A percentile compares a stretch with the other conserved stretches of the same genome.
Conservation (phyloP, 805 yeast species). For the Huiozyma sinensis region DNA sequence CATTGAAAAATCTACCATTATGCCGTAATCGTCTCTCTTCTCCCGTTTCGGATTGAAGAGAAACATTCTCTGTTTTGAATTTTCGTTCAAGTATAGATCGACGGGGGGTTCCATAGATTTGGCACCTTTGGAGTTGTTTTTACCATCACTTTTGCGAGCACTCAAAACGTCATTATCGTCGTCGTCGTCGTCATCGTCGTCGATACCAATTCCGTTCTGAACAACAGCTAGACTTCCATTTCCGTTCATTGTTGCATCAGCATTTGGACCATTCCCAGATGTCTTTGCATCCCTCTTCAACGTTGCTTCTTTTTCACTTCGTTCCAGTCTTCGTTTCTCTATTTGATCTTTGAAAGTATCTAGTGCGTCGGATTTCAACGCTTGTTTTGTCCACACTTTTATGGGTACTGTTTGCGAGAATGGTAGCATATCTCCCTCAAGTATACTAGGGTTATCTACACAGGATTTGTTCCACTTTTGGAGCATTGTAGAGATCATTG, state of each 20-base stretch:
- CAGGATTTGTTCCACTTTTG: slow-evolving; percentile 41
- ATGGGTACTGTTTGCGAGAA: slow-evolving; percentile 32
- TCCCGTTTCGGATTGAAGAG: slow-evolving; percentile 54
- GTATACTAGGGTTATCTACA: slow-evolving; percentile 28
- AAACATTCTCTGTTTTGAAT: slow-evolving; percentile 49
- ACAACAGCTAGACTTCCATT: neutral
- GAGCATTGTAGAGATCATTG: slow-evolving; percentile 9
- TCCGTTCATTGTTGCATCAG: neutral
- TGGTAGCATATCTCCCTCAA: slow-evolving; percentile 55
- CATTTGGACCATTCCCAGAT: slow-evolving; percentile 9
- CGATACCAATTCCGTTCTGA: neutral
- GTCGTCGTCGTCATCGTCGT: slow-evolving; percentile 24
- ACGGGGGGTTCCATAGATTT: slow-evolving; percentile 16
- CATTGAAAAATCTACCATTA: slow-evolving; percentile 53
- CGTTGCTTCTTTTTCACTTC: slow-evolving; percentile 25
- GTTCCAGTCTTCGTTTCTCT: slow-evolving; percentile 34
- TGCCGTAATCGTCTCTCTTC: slow-evolving; percentile 83
- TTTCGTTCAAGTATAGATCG: slow-evolving; percentile 19
- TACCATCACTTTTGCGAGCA: neutral
- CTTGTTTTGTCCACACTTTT: slow-evolving; percentile 37
- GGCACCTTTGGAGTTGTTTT: slow-evolving; percentile 6
- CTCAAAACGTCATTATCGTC: slow-evolving; percentile 25
- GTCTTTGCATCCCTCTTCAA: slow-evolving; percentile 25
- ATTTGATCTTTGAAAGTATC: slow-evolving; percentile 37
- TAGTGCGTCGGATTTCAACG: slow-evolving; percentile 41